A percentile compares a stretch with the other conserved stretches of the same genome.
Conservation (phyloP, 345 rosid species). For the Pseudoturritis turrita region DNA sequence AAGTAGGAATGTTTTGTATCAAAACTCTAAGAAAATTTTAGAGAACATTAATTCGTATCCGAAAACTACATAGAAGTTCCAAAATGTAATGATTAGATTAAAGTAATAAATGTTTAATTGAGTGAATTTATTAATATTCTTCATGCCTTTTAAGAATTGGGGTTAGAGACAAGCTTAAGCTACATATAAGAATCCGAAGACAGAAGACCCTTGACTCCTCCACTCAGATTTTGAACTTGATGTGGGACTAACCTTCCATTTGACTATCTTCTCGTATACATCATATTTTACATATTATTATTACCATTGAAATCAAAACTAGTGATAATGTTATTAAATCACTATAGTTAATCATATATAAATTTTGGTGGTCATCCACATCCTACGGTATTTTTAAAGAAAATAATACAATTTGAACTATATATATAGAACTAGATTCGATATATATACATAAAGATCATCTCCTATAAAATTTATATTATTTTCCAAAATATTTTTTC, state of each 20-base stretch:
- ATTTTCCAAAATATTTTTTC: not conserved
- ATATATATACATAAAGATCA: not conserved
- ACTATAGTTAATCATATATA: not conserved
- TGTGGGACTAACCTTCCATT: slow-evolving; percentile 24
- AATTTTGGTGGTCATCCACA: not conserved
- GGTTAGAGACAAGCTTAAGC: slow-evolving; percentile 24
- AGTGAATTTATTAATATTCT: slow-evolving; percentile 5
- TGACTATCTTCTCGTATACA: not conserved
- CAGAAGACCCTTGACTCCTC: slow-evolving; percentile 26
- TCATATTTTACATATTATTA: not conserved
- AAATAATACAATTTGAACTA: not conserved
- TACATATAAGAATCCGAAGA: slow-evolving; percentile 18
- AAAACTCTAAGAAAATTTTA: not conserved
- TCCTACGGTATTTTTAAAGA: not conserved
- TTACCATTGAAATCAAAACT: not conserved
- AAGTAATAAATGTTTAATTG: not conserved
- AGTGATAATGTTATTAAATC: not conserved
- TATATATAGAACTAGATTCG: not conserved
- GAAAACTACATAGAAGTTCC: slow-evolving; percentile 1
- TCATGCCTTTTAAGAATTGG: slow-evolving; percentile 3
- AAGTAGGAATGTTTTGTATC: not conserved
- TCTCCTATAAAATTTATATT: not conserved
- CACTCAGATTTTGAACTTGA: slow-evolving; percentile 27
- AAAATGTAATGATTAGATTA: slow-evolving; percentile 21
- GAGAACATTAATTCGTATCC: not conserved